Base-by-base conservation (phyloP, 345 rosid genomes). In the Arabis hirsuta region DNA sequence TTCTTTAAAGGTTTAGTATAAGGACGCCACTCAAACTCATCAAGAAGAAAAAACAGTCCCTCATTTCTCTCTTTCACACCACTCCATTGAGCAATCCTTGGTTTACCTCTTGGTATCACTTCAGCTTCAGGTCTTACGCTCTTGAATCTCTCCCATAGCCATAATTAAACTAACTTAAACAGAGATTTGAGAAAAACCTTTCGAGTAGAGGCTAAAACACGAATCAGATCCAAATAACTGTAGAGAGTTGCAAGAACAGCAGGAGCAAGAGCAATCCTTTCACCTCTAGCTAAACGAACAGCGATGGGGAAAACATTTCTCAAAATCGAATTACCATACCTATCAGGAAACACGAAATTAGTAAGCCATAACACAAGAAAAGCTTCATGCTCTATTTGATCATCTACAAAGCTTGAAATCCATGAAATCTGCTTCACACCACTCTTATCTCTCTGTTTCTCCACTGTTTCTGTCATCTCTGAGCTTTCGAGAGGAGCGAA, bases 91-190 rank as follows among this genome's bases (percentile, higher is more conserved):
- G 82, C 74, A 44, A 62, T 51, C 67, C 85, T 80, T 1, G 82
- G 84, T 13, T 83, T 62, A 55, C 68, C 74, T 14, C 3, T 34
- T 2, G 27, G 55, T 26, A 71, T 71, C 48, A 26, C 5, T 8
- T 64, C 63, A 12, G 82, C 77, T 29, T 65, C n/a, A 24, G 79
- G 83, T 50, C 58, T 61, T 7, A 85, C 14, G 9, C 13, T 62
- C 16, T 59, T 67, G 62, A 83, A 78, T 44, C 87, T 83, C 75
- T 83, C 85, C 85, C 84, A 85, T 4, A 65, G 65, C 88, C 87
- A 85, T 7, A 85, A 46, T 72, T 81, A 83, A 12, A 83, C 78
- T 14, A 83, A 48, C 32, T 73, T 83, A 71, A 84, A 65, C 42
- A 81, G 78, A 29, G 80, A 77, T 47, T 39, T 12, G 2, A 74